These are phyloP conservation scores for Ogataea pini DNA, from an alignment of 805 yeast genomes.

Conservation along the genomic window DNA sequence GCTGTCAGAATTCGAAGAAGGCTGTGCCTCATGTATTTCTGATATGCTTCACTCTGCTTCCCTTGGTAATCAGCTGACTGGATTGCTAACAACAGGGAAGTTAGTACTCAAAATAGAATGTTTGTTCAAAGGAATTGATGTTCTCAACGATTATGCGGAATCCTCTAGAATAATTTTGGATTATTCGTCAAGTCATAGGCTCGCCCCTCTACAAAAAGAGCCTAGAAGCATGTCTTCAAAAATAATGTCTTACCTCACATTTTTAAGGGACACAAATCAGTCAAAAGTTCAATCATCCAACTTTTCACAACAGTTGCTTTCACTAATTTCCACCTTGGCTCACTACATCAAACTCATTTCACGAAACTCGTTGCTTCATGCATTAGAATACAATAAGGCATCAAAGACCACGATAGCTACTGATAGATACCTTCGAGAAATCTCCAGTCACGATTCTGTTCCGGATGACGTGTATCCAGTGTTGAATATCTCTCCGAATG, in stretches of 20 bases:
- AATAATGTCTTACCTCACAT: conserved; percentile 83
- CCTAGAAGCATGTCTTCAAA: conserved; percentile 89
- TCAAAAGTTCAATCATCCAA: conserved; percentile 36
- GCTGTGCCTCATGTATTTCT: conserved; percentile 83
- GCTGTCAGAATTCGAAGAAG: conserved; percentile 86
- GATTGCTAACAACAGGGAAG: conserved; percentile 68
- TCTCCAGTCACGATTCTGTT: conserved; percentile 46
- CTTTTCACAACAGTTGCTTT: conserved; percentile 65
- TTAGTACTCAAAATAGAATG: conserved; percentile 74
- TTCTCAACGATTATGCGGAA: conserved; percentile 30
- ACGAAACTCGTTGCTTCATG: conserved; percentile 74
- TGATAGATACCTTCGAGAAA: conserved; percentile 58
- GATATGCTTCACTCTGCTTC: conserved; percentile 89
- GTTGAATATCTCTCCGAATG: conserved; percentile 52
- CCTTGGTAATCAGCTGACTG: conserved; percentile 64
- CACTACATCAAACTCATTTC: conserved; percentile 87
- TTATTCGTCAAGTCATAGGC: conserved; percentile 26
- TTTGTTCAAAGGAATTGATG: conserved; percentile 74
- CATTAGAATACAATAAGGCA: conserved; percentile 65
- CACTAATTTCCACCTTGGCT: conserved; percentile 87
- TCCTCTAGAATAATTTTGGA: conserved; percentile 23
- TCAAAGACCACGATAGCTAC: conserved; percentile 61
- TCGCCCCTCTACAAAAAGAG: conserved; percentile 50
- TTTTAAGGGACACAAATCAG: conserved; percentile 61
- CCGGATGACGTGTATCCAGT: conserved; percentile 41